Evolutionary conservation across 257 asterid species (phyloP), one percentile per base, ranked within the genome.

Genomic region (Rauvolfia tetraphylla): DNA sequence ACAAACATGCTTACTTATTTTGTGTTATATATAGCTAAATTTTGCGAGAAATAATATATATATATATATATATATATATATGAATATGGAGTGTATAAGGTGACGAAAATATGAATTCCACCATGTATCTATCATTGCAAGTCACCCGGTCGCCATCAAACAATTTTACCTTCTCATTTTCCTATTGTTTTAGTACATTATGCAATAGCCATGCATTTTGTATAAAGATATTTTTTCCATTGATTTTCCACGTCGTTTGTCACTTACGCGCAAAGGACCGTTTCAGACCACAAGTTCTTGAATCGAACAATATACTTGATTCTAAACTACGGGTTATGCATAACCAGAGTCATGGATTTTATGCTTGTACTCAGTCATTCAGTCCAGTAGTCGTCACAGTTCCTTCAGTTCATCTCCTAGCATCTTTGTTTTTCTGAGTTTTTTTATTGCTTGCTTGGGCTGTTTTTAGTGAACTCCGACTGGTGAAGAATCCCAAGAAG

Each of bases 401-500:
- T 67, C 44, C 34, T 49, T 41, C 75, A 14, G 29, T 68, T 36
- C 27, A 18, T 78, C 65, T 25, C 23, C 20, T 48, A 8, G 51
- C 17, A 29, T 39, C 11, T 17, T 51, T 69, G 17, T 17, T 68
- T 58, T 79, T 77, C 49, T 9, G 14, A 39, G 41, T 33, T 62
- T 34, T 56, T 12, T 13, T 12, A 13, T 66, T 17, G 1, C 29
- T 22, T 27, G 33, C 23, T 33, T 67, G 20, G 1, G 76, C 79
- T 46, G 76, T 61, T 73, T 42, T 42, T 65, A 42, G 76, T 81
- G 67, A 62, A 12, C 73, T 65, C 81, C 88, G 85, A n/a, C 68
- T 49, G 82, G 88, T 79, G 86, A 79, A 79, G 86, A 78, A 79
- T 80, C 85, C 86, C 79, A 88, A 79, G 89, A 74, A 49, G 0